phyloP scores from a whole-genome alignment of 2,329 filamentous ascomycete genomes.

The Diaporthe ampelina region DNA sequence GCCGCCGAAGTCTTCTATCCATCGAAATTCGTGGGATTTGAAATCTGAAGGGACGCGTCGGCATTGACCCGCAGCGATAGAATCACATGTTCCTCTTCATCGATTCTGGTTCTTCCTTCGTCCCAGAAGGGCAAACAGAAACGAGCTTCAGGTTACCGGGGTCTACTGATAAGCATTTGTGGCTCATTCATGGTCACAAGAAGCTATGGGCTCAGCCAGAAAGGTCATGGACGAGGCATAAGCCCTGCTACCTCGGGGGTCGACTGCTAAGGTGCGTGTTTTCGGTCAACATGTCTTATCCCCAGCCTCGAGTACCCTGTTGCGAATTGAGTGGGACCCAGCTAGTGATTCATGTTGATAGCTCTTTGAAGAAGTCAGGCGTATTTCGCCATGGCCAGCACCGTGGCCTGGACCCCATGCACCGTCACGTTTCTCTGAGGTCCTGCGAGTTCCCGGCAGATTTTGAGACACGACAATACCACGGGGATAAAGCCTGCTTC shows the following conservation, averaged over 20 bases:
- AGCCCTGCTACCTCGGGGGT: not conserved
- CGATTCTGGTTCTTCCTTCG: not conserved
- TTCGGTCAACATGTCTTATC: not conserved
- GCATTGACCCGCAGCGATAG: not conserved
- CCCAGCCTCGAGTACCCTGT: conserved; percentile 17
- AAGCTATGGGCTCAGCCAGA: conserved; percentile 8
- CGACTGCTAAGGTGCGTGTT: not conserved
- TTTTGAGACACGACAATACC: conserved; percentile 30
- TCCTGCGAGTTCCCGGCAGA: conserved; percentile 37
- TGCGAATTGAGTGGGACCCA: not conserved
- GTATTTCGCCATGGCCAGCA: conserved; percentile 23
- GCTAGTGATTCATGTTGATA: not conserved
- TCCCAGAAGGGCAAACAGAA: conserved; percentile 38
- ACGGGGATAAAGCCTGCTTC: conserved; percentile 39
- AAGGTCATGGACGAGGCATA: not conserved
- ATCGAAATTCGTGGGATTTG: not conserved
- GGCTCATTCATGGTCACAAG: conserved; percentile 17
- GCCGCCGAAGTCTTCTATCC: too few species aligned
- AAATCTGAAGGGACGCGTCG: not conserved
- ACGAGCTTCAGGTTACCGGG: conserved; percentile 30
- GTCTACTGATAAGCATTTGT: not conserved
- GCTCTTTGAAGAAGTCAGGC: not conserved
- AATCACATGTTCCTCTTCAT: not conserved
- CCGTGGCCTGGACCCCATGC: not conserved
- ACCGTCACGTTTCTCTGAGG: conserved; percentile 38